phyloP scores from a whole-genome alignment of 306 rosid species.

The Prunus mume region DNA sequence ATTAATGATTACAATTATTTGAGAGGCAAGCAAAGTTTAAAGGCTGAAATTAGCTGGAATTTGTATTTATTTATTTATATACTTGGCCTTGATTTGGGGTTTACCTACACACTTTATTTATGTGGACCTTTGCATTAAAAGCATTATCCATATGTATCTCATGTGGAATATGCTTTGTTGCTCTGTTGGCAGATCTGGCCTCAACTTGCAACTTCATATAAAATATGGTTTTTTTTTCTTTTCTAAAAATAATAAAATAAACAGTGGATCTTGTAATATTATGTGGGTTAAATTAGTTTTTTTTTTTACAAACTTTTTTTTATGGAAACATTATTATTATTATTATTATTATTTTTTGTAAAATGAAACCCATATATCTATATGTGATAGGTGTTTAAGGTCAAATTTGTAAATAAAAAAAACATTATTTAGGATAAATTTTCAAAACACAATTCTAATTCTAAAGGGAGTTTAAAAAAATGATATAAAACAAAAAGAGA shows the following conservation, averaged over 20 bases:
- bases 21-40: not conserved
- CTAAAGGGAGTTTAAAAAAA: no score
- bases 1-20: not conserved
- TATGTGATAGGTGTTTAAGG: no score
- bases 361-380: no score
- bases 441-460: no score
- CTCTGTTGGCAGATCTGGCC: not conserved
- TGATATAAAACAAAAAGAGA: no score
- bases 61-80: not conserved
- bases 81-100: not conserved
- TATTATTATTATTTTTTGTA: no score
- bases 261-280: not conserved
- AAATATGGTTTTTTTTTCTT: not conserved
- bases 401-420: no score
- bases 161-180: constrained; percentile 14
- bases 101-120: not conserved
- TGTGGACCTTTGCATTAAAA: constrained; percentile 6
- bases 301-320: no score
- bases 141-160: constrained; percentile 1
- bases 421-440: no score
- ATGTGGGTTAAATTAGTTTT: no score
- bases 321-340: no score
- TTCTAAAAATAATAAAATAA: no score
- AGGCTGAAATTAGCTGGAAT: constrained; percentile 14
- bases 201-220: not conserved